Conservation (phyloP, 2,329 filamentous ascomycete species). For the Exophiala bonariae region DNA sequence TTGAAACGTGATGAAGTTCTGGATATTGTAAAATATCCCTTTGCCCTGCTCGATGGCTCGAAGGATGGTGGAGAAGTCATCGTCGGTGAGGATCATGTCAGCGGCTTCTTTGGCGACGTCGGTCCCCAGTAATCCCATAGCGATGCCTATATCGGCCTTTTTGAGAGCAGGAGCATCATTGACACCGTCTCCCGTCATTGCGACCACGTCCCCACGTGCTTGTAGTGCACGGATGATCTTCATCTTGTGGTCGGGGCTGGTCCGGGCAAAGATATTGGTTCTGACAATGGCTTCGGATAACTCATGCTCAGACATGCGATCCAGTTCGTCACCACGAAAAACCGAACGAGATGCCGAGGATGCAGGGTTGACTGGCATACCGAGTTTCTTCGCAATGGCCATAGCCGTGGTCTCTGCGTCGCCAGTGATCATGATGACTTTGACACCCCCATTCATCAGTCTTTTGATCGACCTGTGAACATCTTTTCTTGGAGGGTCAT, state of each 20-base stretch:
- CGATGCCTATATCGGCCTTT: conserved; percentile 95
- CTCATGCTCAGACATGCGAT: conserved; percentile 82
- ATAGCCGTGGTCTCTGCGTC: conserved; percentile 93
- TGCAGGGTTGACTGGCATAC: conserved; percentile 72
- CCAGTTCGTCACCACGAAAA: conserved; percentile 86
- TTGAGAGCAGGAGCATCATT: conserved; percentile 97
- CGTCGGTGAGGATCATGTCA: conserved; percentile 84
- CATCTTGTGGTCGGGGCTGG: conserved; percentile 95
- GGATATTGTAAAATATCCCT: conserved; percentile 99
- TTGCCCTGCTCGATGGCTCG: conserved; percentile 98
- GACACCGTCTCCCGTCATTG: conserved; percentile 98
- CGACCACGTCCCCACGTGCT: conserved; percentile 90
- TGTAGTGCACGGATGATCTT: conserved; percentile 94
- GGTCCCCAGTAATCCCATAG: conserved; percentile 92
- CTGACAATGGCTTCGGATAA: conserved; percentile 81
- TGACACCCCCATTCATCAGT: conserved; percentile 90
- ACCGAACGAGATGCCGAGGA: conserved; percentile 61
- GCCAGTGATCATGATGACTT: conserved; percentile 98
- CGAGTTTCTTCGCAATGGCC: conserved; percentile 91
- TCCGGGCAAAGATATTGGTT: conserved; percentile 93
- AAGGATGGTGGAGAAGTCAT: conserved; percentile 88
- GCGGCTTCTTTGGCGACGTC: conserved; percentile 95
- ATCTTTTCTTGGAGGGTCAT: conserved; percentile 86
- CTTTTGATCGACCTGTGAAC: conserved; percentile 86
- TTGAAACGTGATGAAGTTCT: conserved; percentile 98